Base-by-base conservation (phyloP, 2,329 filamentous ascomycete genomes). In the Fusarium burgessii region DNA sequence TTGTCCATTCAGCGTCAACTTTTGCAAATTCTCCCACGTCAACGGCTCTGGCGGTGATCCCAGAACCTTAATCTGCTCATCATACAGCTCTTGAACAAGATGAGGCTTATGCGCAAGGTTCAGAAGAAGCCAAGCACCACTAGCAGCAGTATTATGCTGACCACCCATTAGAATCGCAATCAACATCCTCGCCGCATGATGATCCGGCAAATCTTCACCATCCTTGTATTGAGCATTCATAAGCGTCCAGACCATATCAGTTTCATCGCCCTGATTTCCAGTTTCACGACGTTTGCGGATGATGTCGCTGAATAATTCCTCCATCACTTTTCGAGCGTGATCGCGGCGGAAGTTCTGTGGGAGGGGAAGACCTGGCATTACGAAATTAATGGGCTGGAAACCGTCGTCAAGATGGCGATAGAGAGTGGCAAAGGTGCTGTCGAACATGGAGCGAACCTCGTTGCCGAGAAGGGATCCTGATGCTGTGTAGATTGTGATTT, bases 401-500 rank as follows among this genome's bases (percentile, higher is more conserved):
- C 93, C 94, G 88, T 93, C 93, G 78, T 97, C 94, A 46, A 97
- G 89, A 76, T 97, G 91, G 80, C 95, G 92, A 84, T 95, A 97
- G 47, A 96, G 87, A 54, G 90, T 86, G 60, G 94, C 94, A 71
- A 97, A 93, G 7, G 89, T 90, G 58, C 91, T 90, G 80, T 97
- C 91, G 75, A 97, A 95, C 77, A 88, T 90, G 77, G 88, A 89
- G 70, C 94, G 92, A 58, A 96, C 91, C 79, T 95, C 93, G 76
- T 92, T 90, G 68, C 94, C 94, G 81, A 97, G 92, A 1, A 97
- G 89, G 5, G 92, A 91, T 71, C 93, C 92, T 6, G 93, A 94
- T 23, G 94, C 94, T n/a, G 94, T 96, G 81, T 95, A 97, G 75
- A 97, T 94, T 56, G 93, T 97, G 72, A 97, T 91, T 78, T 97